Evolutionary conservation across 2,329 filamentous ascomycete genomes (phyloP).

Genomic region (Arthrobotrys megalospora): DNA sequence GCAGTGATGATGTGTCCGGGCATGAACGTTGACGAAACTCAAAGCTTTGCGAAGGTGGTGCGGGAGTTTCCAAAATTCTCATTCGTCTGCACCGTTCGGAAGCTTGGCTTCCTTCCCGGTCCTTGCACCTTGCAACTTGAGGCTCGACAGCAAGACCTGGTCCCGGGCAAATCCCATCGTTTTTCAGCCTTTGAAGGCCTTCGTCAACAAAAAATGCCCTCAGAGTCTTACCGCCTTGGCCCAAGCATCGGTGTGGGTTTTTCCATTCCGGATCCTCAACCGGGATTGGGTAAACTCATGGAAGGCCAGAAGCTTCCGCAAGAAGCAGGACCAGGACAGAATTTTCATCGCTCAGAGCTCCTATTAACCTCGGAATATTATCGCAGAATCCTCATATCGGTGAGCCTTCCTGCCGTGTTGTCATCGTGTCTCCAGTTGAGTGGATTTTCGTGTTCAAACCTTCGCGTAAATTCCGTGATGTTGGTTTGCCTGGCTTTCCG

Average conservation of each 20-base stretch:
- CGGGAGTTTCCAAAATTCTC: constrained; percentile 58
- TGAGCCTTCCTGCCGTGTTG: constrained; percentile 35
- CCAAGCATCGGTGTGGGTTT: constrained; percentile 50
- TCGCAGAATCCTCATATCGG: background rate
- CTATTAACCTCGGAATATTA: constrained; percentile 22
- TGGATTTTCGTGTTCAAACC: constrained; percentile 43
- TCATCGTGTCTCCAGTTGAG: constrained; percentile 46
- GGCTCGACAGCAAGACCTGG: constrained; percentile 39
- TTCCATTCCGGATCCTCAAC: constrained; percentile 48
- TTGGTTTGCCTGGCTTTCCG: constrained; percentile 32
- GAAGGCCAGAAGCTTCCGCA: constrained; percentile 54
- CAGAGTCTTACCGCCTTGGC: constrained; percentile 35
- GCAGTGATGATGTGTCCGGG: constrained; percentile 49
- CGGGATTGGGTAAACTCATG: constrained; percentile 53
- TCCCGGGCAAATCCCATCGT: constrained; percentile 30
- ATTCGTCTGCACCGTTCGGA: constrained; percentile 49
- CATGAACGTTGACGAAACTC: constrained; percentile 25
- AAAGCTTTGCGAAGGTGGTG: constrained; percentile 26
- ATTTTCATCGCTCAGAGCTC: constrained; percentile 49
- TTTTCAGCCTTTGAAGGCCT: constrained; percentile 50
- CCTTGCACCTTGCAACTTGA: constrained; percentile 33
- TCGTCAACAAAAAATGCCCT: constrained; percentile 45
- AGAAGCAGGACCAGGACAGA: constrained; percentile 30
- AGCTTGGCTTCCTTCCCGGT: constrained; percentile 35
- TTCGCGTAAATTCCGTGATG: constrained; percentile 51